Percentiles rank a stretch among this genome's conserved stretches.
Evolutionary conservation across 225 moss, liverwort and hornwort species (phyloP).

Genomic region (Marchantia paleacea): DNA sequence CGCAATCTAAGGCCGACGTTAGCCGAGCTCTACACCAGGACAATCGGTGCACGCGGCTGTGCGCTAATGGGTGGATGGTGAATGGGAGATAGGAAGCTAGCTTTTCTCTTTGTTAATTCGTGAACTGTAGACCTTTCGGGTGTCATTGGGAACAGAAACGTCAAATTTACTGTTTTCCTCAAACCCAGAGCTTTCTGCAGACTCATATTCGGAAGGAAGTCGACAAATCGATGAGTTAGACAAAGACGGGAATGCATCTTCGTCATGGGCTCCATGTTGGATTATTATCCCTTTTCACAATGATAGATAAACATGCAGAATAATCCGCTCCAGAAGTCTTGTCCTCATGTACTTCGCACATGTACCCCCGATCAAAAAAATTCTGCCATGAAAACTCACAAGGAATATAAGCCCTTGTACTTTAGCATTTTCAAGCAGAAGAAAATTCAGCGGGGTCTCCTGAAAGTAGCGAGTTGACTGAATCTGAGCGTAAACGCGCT

Average conservation of each 20-base stretch:
- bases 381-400: too few species aligned
- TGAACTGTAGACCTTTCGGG: not conserved
- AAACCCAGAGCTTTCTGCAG: not conserved
- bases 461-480: conserved; percentile 27
- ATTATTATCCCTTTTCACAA: too few species aligned
- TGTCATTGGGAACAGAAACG: not conserved
- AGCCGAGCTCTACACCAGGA: not conserved
- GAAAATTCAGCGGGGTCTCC: too few species aligned
- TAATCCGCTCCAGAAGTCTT: too few species aligned
- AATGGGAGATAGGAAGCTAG: not conserved
- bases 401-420: too few species aligned
- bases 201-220: not conserved
- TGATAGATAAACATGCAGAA: too few species aligned
- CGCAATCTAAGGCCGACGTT: not conserved
- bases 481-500: conserved; percentile 23
- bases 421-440: too few species aligned
- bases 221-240: not conserved
- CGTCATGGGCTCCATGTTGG: too few species aligned
- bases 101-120: not conserved
- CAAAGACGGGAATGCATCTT: too few species aligned
- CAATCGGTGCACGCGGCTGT: not conserved
- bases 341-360: too few species aligned
- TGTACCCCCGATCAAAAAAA: too few species aligned
- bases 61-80: not conserved
- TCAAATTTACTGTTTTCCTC: not conserved